Percentiles rank a stretch among this genome's conserved stretches.
These are phyloP conservation scores for Pythium periplocum DNA, from an alignment of 352 stramenopile genomes.

Conservation along the genomic window DNA sequence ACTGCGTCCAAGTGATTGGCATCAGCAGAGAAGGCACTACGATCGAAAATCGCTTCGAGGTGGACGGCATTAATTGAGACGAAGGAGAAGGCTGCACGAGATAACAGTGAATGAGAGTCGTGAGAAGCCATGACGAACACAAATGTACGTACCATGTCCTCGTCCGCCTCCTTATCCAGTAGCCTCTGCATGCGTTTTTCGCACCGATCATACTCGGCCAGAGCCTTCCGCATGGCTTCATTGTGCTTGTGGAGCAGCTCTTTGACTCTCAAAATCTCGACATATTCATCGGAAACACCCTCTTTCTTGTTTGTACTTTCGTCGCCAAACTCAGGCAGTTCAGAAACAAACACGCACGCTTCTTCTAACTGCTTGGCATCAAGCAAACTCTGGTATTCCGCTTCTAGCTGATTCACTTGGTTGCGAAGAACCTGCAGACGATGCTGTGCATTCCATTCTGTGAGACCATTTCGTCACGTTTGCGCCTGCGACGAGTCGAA, in stretches of 20 bases:
- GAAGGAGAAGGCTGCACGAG: too few relatives aligned
- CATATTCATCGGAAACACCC: background rate
- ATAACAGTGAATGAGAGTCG: too few relatives aligned
- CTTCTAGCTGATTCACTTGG: background rate
- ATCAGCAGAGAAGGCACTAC: background rate
- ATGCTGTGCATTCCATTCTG: background rate
- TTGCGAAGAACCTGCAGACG: conserved; percentile 1
- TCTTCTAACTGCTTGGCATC: too few relatives aligned
- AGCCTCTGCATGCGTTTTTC: too few relatives aligned
- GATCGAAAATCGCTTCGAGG: too few relatives aligned
- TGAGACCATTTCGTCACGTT: too few relatives aligned
- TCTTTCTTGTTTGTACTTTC: background rate
- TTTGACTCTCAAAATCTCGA: background rate
- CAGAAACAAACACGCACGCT: background rate
- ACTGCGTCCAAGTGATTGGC: background rate
- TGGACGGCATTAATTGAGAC: too few relatives aligned
- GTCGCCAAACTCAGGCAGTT: background rate
- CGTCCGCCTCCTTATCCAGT: too few relatives aligned
- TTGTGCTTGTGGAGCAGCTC: conserved; percentile 10
- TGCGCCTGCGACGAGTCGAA: too few relatives aligned
- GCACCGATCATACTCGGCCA: conserved; percentile 10
- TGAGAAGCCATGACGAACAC: too few relatives aligned
- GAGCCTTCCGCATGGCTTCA: conserved; percentile 11
- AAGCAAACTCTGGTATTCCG: background rate
- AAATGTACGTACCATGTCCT: too few relatives aligned